phyloP scores from a whole-genome alignment of 2,329 filamentous ascomycete species.

The Ceratocystis papillata region DNA sequence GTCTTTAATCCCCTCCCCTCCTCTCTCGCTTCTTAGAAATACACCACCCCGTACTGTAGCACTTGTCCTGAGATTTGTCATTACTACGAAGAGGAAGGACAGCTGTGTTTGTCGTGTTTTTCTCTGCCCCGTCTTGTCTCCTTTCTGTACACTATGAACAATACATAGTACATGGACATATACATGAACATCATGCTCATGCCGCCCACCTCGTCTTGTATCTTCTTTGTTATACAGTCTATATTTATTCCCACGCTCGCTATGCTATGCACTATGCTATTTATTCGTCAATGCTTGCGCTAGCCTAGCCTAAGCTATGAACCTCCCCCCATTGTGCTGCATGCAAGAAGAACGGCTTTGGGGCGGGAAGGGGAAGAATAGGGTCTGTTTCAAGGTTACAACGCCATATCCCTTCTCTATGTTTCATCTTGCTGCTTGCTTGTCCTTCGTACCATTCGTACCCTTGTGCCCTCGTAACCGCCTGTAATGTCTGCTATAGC shows the following conservation, averaged over 20 bases:
- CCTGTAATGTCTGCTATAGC: background rate
- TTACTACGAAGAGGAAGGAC: no score
- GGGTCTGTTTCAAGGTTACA: slow-evolving; percentile 6
- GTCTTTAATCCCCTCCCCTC: background rate
- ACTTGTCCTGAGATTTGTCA: no score
- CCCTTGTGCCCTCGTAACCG: slow-evolving; percentile 1
- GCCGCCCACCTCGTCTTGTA: no score
- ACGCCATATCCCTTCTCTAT: slow-evolving; percentile 7
- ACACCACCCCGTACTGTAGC: background rate
- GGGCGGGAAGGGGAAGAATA: background rate
- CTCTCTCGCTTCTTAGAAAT: background rate
- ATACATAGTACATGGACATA: no score
- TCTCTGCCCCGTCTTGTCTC: no score
- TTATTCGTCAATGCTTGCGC: background rate
- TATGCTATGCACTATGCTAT: background rate
- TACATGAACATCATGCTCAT: no score
- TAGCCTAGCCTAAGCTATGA: background rate
- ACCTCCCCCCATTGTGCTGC: background rate
- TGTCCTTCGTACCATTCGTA: background rate
- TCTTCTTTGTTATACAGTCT: no score
- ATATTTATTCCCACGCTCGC: no score
- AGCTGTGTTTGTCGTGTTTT: no score
- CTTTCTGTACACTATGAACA: no score
- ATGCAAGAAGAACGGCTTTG: slow-evolving; percentile 1
- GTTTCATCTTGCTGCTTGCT: slow-evolving; percentile 10